phyloP scores from a whole-genome alignment of 176 grass and related monocot species.

The barley (Hordeum vulgare) region DNA sequence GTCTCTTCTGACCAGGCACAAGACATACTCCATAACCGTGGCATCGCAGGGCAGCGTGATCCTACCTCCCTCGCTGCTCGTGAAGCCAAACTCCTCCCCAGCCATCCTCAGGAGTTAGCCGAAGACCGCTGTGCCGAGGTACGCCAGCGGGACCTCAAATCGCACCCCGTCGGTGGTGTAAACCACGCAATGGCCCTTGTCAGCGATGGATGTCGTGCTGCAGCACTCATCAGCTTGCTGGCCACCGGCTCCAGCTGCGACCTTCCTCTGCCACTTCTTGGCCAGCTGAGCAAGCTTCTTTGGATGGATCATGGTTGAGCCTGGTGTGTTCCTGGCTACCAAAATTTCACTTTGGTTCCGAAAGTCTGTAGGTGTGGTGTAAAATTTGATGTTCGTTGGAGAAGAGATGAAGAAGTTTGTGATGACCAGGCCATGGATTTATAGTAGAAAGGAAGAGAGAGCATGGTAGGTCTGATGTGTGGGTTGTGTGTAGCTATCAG shows the following conservation, averaged over 20 bases:
- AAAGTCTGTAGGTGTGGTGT: not conserved
- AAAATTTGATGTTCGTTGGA: not conserved
- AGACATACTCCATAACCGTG: constrained; percentile 30
- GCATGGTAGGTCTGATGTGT: not conserved
- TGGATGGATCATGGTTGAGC: constrained; percentile 18
- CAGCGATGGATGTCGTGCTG: not conserved
- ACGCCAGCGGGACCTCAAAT: constrained; percentile 27
- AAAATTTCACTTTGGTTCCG: not conserved
- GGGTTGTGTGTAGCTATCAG: not conserved
- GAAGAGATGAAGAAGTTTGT: constrained; percentile 7
- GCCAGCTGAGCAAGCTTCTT: constrained; percentile 38
- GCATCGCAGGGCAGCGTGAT: constrained; percentile 56
- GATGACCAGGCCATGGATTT: not conserved
- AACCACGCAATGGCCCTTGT: constrained; percentile 7
- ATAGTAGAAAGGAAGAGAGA: not conserved
- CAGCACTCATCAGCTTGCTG: not conserved
- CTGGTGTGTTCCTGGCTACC: not conserved
- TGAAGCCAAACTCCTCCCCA: constrained; percentile 29
- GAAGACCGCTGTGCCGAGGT: constrained; percentile 10
- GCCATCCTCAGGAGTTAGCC: constrained; percentile 28
- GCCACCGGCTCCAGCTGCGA: not conserved
- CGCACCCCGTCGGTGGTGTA: constrained; percentile 10
- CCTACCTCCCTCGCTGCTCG: not conserved
- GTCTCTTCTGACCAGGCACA: constrained; percentile 33
- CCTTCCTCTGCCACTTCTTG: constrained; percentile 43